Percentiles rank a stretch among this genome's conserved stretches.
These are phyloP conservation scores for Imleria badia DNA, from an alignment of 768 basidiomycete genomes.

Conservation along the genomic window DNA sequence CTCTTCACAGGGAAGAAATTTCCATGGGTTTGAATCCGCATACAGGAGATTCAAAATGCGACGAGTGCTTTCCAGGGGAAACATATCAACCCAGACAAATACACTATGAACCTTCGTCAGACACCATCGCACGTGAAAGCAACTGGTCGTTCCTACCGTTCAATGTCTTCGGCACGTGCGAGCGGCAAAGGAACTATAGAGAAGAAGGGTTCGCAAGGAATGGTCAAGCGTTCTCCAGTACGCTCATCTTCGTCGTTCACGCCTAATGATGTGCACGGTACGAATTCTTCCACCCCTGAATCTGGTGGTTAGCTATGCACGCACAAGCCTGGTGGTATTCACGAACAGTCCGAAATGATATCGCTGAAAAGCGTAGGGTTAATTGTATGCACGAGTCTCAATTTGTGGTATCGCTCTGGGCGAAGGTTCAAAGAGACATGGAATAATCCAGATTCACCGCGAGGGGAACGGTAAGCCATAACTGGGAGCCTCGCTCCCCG, in stretches of 20 bases:
- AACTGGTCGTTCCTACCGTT: constrained; percentile 35
- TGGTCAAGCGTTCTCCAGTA: constrained; percentile 42
- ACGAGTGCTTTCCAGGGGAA: constrained; percentile 53
- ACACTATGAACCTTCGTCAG: constrained; percentile 34
- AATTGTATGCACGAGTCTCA: constrained; percentile 48
- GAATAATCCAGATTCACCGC: constrained; percentile 29
- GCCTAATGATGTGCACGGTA: constrained; percentile 37
- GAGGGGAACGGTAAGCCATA: constrained; percentile 37
- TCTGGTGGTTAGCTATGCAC: constrained; percentile 5
- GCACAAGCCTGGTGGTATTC: not conserved
- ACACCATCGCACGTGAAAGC: not conserved
- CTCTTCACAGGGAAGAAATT: constrained; percentile 25
- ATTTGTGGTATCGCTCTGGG: constrained; percentile 48
- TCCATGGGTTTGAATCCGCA: constrained; percentile 30
- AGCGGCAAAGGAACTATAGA: constrained; percentile 35
- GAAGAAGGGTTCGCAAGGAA: constrained; percentile 43
- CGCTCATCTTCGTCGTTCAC: constrained; percentile 38
- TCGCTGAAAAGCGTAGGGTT: constrained; percentile 31
- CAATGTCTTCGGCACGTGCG: constrained; percentile 40
- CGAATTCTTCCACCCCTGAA: constrained; percentile 40
- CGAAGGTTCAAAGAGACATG: constrained; percentile 36
- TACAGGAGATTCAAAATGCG: constrained; percentile 36
- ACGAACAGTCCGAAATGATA: constrained; percentile 40
- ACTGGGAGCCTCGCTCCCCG: constrained; percentile 46
- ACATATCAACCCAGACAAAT: constrained; percentile 47